Evolutionary conservation across 805 yeast genomes (phyloP).

Genomic region (Brettanomyces bruxellensis): DNA sequence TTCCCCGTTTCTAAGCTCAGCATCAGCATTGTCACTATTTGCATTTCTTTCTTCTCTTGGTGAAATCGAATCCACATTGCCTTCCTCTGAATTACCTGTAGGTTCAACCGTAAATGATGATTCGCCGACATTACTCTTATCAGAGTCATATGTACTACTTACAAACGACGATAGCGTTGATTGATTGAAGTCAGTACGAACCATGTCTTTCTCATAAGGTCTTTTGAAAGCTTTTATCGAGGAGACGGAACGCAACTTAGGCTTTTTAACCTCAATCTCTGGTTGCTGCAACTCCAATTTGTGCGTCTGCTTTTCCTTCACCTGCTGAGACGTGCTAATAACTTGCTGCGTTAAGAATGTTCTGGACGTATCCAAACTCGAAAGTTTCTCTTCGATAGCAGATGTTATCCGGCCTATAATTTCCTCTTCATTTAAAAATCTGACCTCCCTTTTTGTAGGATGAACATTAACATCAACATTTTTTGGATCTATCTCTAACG

Average conservation of each 20-base stretch:
- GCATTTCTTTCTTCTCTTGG: background rate
- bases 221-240: constrained; percentile 21
- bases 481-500: constrained; percentile 55
- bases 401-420: constrained; percentile 55
- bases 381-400: constrained; percentile 39
- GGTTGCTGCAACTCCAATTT: constrained; percentile 6
- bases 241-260: background rate
- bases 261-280: constrained; percentile 1
- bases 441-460: constrained; percentile 89
- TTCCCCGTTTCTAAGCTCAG: background rate
- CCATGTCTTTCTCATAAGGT: constrained; percentile 53
- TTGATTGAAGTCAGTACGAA: constrained; percentile 65
- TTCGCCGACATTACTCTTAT: background rate
- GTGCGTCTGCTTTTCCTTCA: constrained; percentile 19
- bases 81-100: background rate
- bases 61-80: background rate
- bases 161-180: constrained; percentile 36
- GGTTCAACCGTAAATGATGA: no score
- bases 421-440: constrained; percentile 80
- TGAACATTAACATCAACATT: constrained; percentile 90
- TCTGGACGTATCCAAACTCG: constrained; percentile 57
- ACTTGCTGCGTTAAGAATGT: constrained; percentile 58
- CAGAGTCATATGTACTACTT: background rate
- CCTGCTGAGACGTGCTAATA: constrained; percentile 21
- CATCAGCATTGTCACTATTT: background rate